Conservation (phyloP, 345 rosid species). For the Lepidium didymum region DNA sequence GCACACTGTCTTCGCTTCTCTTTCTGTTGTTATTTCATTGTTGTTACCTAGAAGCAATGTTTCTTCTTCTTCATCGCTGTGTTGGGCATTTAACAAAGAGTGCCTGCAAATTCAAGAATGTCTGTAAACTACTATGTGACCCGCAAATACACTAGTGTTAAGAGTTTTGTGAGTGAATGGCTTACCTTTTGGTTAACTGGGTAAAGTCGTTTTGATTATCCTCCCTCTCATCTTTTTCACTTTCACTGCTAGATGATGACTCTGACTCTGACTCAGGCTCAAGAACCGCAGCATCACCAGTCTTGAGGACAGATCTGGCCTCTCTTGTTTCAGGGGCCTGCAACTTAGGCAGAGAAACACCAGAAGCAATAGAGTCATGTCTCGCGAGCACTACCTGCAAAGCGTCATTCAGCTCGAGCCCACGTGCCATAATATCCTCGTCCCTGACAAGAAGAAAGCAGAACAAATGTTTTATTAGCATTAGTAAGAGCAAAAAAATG, state of each 20-base stretch:
- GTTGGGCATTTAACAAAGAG: conserved; percentile 8
- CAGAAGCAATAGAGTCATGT: conserved; percentile 79
- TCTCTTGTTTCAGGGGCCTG: conserved; percentile 30
- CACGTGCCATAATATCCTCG: conserved; percentile 73
- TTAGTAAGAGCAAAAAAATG: neutral
- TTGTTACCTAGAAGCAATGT: conserved; percentile 19
- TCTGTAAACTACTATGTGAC: neutral
- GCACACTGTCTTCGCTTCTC: conserved; percentile 13
- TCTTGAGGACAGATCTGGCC: conserved; percentile 27
- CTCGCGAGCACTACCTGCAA: conserved; percentile 69
- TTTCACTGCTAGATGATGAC: conserved; percentile 32
- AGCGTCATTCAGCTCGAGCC: conserved; percentile 81
- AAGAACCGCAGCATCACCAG: conserved; percentile 22
- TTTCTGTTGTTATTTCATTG: conserved; percentile 1
- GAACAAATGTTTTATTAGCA: neutral
- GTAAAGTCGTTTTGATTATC: conserved; percentile 76
- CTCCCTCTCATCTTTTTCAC: conserved; percentile 54
- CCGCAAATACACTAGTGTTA: neutral
- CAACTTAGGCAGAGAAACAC: conserved; percentile 46
- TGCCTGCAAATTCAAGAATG: conserved; percentile 30
- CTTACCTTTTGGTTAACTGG: conserved; percentile 78
- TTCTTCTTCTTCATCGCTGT: conserved; percentile 19
- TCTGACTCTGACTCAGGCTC: conserved; percentile 25
- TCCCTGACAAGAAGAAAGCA: conserved; percentile 51
- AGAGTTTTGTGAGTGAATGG: neutral